phyloP scores from a whole-genome alignment of 2,329 filamentous ascomycete genomes.

The Neofusicoccum sp. region DNA sequence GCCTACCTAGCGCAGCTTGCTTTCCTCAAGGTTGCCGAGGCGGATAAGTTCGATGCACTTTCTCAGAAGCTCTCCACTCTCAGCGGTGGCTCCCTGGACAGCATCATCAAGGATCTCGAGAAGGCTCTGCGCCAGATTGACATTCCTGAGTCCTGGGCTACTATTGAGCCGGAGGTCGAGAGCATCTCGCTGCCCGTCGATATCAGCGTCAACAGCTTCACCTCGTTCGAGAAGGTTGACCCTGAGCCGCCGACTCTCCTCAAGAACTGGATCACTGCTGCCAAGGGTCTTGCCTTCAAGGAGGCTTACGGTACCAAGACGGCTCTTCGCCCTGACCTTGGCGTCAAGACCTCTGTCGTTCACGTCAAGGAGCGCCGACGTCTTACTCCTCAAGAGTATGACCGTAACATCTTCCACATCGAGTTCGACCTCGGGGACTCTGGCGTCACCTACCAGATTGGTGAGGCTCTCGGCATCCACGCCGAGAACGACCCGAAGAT shows the following conservation, averaged over 20 bases:
- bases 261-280: conserved; percentile 78
- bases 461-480: conserved; percentile 94
- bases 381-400: conserved; percentile 83
- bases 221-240: conserved; percentile 75
- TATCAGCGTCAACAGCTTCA: conserved; percentile 80
- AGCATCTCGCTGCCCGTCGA: conserved; percentile 61
- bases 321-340: conserved; percentile 79
- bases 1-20: conserved; percentile 75
- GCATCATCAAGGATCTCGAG: conserved; percentile 62
- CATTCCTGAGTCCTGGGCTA: conserved; percentile 78
- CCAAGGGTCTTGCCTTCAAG: conserved; percentile 89
- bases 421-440: conserved; percentile 94
- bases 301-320: conserved; percentile 81
- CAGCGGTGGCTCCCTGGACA: conserved; percentile 64
- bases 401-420: conserved; percentile 99
- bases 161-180: conserved; percentile 62
- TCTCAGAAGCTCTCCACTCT: conserved; percentile 67
- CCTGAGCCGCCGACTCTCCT: conserved; percentile 67
- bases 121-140: conserved; percentile 73
- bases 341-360: conserved; percentile 83
- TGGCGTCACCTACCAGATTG: conserved; percentile 93
- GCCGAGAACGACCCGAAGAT: conserved; percentile 85
- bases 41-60: conserved; percentile 64
- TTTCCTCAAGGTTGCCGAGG: conserved; percentile 77
- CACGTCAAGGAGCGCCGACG: conserved; percentile 94